These are phyloP conservation scores for Barnettozyma sp. DNA, from an alignment of 805 yeast species.

Conservation along the genomic window DNA sequence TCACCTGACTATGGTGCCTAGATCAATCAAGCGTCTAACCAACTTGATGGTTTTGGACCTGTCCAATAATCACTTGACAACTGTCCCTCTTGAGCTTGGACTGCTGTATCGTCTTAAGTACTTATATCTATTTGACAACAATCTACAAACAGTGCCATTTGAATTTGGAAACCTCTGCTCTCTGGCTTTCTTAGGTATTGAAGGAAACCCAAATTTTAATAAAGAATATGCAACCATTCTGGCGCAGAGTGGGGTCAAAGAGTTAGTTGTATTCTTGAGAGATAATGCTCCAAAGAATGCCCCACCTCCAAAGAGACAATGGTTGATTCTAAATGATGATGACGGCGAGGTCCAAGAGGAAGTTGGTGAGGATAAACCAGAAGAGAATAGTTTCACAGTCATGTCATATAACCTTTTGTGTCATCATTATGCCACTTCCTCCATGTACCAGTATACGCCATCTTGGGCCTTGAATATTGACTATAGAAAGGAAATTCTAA, in stretches of 20 bases:
- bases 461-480: slow-evolving; percentile 97
- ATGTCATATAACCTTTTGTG: slow-evolving; percentile 89
- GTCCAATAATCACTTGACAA: slow-evolving; percentile 64
- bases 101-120: slow-evolving; percentile 72
- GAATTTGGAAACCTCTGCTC: slow-evolving; percentile 84
- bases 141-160: slow-evolving; percentile 65
- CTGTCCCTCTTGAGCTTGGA: slow-evolving; percentile 82
- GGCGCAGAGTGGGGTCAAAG: slow-evolving; percentile 79
- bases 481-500: slow-evolving; percentile 70
- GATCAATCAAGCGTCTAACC: slow-evolving; percentile 56
- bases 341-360: slow-evolving; percentile 45
- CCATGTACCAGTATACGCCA: slow-evolving; percentile 90
- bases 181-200: slow-evolving; percentile 82
- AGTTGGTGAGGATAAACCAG: slow-evolving; percentile 23
- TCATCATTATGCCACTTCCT: slow-evolving; percentile 90
- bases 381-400: slow-evolving; percentile 54
- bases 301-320: slow-evolving; percentile 69
- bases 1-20: slow-evolving; percentile 61
- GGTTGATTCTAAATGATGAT: slow-evolving; percentile 74
- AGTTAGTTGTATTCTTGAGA: slow-evolving; percentile 70
- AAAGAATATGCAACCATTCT: slow-evolving; percentile 55
- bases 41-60: slow-evolving; percentile 79
- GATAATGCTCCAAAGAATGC: slow-evolving; percentile 69
- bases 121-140: slow-evolving; percentile 83
- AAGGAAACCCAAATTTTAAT: slow-evolving; percentile 78